Evolutionary conservation across 345 rosid species (phyloP), one percentile per base, ranked within the genome.

Genomic region (Trapa incisa): DNA sequence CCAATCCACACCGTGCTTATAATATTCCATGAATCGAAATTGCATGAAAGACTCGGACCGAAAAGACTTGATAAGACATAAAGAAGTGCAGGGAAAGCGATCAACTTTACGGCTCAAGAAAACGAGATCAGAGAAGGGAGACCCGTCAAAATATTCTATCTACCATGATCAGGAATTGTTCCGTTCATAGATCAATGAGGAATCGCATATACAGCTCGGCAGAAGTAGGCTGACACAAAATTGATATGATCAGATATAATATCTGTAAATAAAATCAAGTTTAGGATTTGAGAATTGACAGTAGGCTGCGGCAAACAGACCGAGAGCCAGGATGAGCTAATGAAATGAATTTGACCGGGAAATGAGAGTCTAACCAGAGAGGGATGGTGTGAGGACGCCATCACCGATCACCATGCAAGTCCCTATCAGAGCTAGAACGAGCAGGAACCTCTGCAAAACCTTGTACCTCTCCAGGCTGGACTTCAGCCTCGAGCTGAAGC

Each of bases 351-450:
- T 60, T 32, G 38, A 60, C 36, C 64, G 3, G 36, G 65, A 35
- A 61, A 61, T 35, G 43, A 3, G 37, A 41, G 67, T 13, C 50
- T 65, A 36, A 68, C 71, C 38, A 29, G 71, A 68, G 36, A 68
- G 22, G 15, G 37, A 68, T 36, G 65, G 71, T 5, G 71, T 58
- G 54, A 68, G 71, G 33, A 68, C 57, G 17, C 71, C 71, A 47
- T 68, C 71, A 11, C 71, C 71, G 38, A 68, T 68, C 38, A 68
- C 71, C 71, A 68, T 68, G 56, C 41, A 68, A 60, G 71, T 60
- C 16, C 65, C 71, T 35, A 68, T 60, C 39, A 68, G 37, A 48
- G 71, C 65, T 32, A 68, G 42, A 68, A 68, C 63, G 6, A 68
- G 71, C 57, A 68, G 10, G 37, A 68, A 41, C 53, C 67, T 45